These are phyloP conservation scores for Mycena vulgaris DNA, from an alignment of 768 basidiomycete species.

Conservation along the genomic window DNA sequence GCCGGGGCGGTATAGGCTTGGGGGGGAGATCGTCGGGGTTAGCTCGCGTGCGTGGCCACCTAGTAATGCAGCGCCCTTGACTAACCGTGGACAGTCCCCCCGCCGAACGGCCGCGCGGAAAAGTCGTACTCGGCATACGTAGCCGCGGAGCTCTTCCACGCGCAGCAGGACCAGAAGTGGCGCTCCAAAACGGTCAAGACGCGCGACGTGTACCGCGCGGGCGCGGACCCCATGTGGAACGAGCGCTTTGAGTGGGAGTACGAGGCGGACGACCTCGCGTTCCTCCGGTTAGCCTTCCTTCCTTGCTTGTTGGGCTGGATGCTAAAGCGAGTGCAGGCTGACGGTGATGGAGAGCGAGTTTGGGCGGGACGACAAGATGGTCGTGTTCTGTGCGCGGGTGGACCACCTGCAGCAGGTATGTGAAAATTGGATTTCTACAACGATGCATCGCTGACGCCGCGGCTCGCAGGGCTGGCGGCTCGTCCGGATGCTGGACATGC, in stretches of 20 bases:
- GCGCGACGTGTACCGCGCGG: constrained; percentile 46
- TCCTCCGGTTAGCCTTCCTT: constrained; percentile 61
- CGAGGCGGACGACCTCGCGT: constrained; percentile 65
- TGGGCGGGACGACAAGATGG: constrained; percentile 62
- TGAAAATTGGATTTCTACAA: background rate
- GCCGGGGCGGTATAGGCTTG: constrained; percentile 42
- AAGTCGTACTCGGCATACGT: constrained; percentile 62
- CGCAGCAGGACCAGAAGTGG: constrained; percentile 58
- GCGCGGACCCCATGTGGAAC: constrained; percentile 61
- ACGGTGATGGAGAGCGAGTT: constrained; percentile 58
- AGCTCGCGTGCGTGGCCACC: constrained; percentile 57
- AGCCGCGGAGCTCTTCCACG: constrained; percentile 61
- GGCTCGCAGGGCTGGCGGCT: constrained; percentile 59
- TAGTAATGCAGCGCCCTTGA: too few relatives aligned
- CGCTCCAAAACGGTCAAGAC: constrained; percentile 58
- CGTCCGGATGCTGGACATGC: constrained; percentile 64
- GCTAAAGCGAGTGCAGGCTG: constrained; percentile 44
- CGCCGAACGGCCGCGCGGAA: constrained; percentile 55
- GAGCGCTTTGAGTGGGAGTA: constrained; percentile 66
- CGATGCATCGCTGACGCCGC: background rate
- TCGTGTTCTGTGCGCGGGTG: constrained; percentile 68
- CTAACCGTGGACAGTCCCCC: constrained; percentile 57
- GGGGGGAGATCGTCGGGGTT: constrained; percentile 58
- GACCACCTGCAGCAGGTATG: constrained; percentile 54
- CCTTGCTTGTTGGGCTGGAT: constrained; percentile 53